These are phyloP conservation scores for Melocanna baccifera DNA, from an alignment of 176 grass and related monocot genomes.

Conservation along the genomic window DNA sequence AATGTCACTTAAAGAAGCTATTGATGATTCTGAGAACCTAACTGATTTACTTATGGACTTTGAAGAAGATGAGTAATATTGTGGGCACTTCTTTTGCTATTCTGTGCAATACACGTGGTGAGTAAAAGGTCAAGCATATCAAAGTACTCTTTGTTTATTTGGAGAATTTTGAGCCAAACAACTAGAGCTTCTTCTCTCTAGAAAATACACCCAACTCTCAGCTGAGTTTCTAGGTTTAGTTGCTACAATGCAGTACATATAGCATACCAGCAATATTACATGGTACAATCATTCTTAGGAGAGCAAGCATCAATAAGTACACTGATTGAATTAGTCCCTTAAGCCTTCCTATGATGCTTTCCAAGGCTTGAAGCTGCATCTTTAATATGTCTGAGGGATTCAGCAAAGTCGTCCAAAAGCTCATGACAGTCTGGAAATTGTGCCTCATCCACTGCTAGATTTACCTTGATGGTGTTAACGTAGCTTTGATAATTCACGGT, in stretches of 20 bases:
- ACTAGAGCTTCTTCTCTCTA: neutral
- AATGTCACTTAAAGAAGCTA: constrained; percentile 74
- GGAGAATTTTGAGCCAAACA: neutral
- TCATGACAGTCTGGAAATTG: constrained; percentile 60
- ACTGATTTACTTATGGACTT: constrained; percentile 90
- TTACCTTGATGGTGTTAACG: constrained; percentile 68
- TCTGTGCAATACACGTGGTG: constrained; percentile 18
- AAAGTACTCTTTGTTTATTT: neutral
- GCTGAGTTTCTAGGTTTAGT: neutral
- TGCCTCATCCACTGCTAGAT: constrained; percentile 76
- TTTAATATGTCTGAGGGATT: constrained; percentile 66
- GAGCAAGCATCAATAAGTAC: neutral
- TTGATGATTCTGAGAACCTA: constrained; percentile 74
- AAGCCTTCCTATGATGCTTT: constrained; percentile 34
- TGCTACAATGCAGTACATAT: constrained; percentile 7
- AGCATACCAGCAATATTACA: constrained; percentile 14
- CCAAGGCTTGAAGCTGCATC: constrained; percentile 49
- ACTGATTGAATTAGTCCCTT: constrained; percentile 7
- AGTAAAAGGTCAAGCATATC: constrained; percentile 14
- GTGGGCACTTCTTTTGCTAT: constrained; percentile 3
- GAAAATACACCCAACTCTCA: neutral
- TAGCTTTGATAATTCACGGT: constrained; percentile 89
- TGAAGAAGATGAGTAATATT: constrained; percentile 57
- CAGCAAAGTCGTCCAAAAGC: constrained; percentile 72
- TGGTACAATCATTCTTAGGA: constrained; percentile 15